Evolutionary conservation across 345 rosid genomes (phyloP), one percentile per base, ranked within the genome.

Genomic region (Brassica carinata): DNA sequence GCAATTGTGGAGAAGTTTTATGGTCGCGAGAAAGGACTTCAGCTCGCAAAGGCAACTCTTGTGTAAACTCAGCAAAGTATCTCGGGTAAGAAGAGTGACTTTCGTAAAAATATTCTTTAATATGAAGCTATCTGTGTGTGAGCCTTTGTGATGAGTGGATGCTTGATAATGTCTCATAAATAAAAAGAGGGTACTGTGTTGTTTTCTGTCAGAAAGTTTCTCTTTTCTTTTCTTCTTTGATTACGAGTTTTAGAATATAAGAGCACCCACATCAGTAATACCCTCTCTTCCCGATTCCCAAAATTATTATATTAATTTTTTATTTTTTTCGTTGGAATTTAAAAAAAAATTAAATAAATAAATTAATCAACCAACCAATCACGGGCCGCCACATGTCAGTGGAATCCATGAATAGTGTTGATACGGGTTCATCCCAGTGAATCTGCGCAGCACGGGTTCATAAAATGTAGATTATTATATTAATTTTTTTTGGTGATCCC

Each of bases 1-100:
- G 96, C 86, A 7, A 93, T 90, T 1, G 92, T 91, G 26, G 97
- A 93, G 86, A 93, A 95, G 85, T 75, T 91, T 59, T 88, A 86
- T 30, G 97, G 99, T 33, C 89, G 91, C 11, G 80, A 81, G 57
- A 91, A 90, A 78, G 97, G 91, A 17, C 81, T 95, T 6, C 89
- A 91, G 81, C 89, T 93, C 2, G 90, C 96, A 4, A 93, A 90
- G 77, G 73, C 82, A 53, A 85, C 91, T 82, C 85, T 93, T 48
- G 86, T 93, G 80, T 81, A 66, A 76, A 71, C 26, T 43, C 31
- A 75, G 33, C 61, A 18, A 26, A 34, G 84, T 40, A 27, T 75
- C 71, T 51, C 1, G 63, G 27, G 43, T 74, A 51, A 51, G 79
- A 51, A 51, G 79, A 70, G 69, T 53, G 30, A 40, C 7, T 40